Evolutionary conservation across 176 grass and related monocot species (phyloP), one percentile per base, ranked within the genome.

Genomic region (Ensete ventricosum): DNA sequence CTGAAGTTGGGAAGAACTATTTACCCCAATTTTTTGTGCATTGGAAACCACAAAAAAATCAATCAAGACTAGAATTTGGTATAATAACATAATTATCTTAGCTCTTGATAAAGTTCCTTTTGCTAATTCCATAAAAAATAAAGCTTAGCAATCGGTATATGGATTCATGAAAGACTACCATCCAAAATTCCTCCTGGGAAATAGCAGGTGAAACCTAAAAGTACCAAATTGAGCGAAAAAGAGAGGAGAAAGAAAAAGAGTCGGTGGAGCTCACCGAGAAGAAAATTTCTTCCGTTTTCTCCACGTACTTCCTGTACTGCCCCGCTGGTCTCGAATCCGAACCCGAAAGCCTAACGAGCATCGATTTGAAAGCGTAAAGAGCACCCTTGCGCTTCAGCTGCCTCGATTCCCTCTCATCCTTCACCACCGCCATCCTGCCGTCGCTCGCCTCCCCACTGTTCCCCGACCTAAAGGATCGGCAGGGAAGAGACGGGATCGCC

Each of bases 221-320:
- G 11, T 12, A 48, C 8, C 22, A 78, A 70, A 64, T 51, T 26
- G 34, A 43, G 34, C 34, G 34, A 43, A 43, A 43, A 43, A 43
- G 34, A 43, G 4, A 43, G 65, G 24, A 69, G 1, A 20, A 5
- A n/a, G 12, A 70, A 51, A 50, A 1, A 25, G 34, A 50, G 51
- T 70, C 16, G 20, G 16, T 43, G 13, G 76, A 88, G 57, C 86
- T 87, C 74, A 99, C 95, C 84, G 95, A 87, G 86, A 99, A 99
- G 78, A 99, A 99, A 79, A 99, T 83, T 66, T 94, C 95, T 77
- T 99, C 95, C 57, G 88, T 84, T 72, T 84, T 99, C 88, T 99
- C 95, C 62, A 99, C 88, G 8, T 83, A 79, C 75, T 76, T 78
- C 86, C 89, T 85, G 73, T 88, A 94, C 60, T 86, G 74, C 11